Base-by-base conservation (phyloP, 1,284 basidiomycete species). In the Cryptococcus sp. region DNA sequence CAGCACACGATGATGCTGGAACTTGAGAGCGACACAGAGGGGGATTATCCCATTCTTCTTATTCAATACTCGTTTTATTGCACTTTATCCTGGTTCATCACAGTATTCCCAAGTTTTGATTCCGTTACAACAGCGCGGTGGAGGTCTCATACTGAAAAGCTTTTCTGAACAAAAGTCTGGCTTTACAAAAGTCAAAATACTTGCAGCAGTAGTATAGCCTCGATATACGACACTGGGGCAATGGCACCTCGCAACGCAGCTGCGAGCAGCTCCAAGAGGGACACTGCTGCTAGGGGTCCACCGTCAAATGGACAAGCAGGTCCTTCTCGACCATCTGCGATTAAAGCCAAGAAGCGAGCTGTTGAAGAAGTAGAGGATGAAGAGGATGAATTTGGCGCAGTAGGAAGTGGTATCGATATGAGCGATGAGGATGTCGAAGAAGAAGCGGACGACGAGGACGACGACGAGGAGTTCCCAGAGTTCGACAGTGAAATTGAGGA, bases 341-440 rank as follows among this genome's bases (percentile, higher is more conserved):
- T 39, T 19, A 56, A 52, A 43, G 42, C 49, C 42, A 62, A 64
- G 60, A 69, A 67, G 55, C 58, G 65, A 47, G 60, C 61, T 5
- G 67, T 61, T 5, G 62, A 62, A 38, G 59, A 63, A 41, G 46
- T 63, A 2, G 61, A 56, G 30, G 63, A 65, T n/a, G 69, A 69
- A 10, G 66, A 68, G 43, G 65, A 63, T 27, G 66, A 65, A 8
- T 64, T 66, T 20, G 68, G 65, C 1, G 61, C 64, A 8, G 64
- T 62, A 15, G 73, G 77, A 1, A 75, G 73, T 23, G 80, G 78
- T 8, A 62, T 65, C 22, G 72, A 71, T 39, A 61, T 68, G 47
- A 61, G 64, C 39, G 69, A 72, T 25, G 66, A 65, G 25, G 73
- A 67, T 41, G 71, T 65, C 4, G 63, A 62, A 6, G 69, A 62